Evolutionary conservation across 306 rosid genomes (phyloP).

Genomic region (Prunus davidiana): DNA sequence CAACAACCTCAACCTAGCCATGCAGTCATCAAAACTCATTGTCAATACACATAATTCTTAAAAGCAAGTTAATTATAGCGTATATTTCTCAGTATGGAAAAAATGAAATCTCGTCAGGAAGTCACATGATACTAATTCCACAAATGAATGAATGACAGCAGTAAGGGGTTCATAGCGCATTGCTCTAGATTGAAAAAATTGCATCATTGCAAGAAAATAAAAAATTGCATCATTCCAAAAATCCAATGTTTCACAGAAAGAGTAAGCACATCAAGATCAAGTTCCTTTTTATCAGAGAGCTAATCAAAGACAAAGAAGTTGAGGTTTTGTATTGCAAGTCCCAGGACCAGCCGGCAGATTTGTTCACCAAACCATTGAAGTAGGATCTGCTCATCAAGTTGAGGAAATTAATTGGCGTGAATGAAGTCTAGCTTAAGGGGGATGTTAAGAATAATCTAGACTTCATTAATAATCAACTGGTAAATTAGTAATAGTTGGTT

Average conservation of each 20-base stretch:
- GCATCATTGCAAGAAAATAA: background rate
- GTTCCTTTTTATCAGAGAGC: background rate
- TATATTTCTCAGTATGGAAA: too few relatives aligned
- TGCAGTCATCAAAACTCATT: slow-evolving; percentile 32
- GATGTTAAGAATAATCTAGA: too few relatives aligned
- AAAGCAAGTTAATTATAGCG: too few relatives aligned
- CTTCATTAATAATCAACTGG: too few relatives aligned
- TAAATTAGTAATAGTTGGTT: too few relatives aligned
- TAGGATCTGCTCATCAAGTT: too few relatives aligned
- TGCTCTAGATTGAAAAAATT: background rate
- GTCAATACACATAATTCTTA: background rate
- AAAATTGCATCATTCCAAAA: background rate
- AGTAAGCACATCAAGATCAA: background rate
- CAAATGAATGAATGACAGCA: background rate
- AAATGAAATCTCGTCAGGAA: background rate
- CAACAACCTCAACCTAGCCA: slow-evolving; percentile 91
- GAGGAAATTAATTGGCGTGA: too few relatives aligned
- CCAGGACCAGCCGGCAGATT: too few relatives aligned
- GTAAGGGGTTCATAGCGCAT: background rate
- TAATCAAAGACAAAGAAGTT: background rate
- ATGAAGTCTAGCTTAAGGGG: too few relatives aligned
- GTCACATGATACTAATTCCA: too few relatives aligned
- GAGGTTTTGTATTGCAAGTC: background rate
- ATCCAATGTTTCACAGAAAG: background rate
- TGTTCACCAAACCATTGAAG: too few relatives aligned